These are phyloP conservation scores for Nakaseomyces kungkrabaensis DNA, from an alignment of 1,139 yeast genomes.

Conservation along the genomic window DNA sequence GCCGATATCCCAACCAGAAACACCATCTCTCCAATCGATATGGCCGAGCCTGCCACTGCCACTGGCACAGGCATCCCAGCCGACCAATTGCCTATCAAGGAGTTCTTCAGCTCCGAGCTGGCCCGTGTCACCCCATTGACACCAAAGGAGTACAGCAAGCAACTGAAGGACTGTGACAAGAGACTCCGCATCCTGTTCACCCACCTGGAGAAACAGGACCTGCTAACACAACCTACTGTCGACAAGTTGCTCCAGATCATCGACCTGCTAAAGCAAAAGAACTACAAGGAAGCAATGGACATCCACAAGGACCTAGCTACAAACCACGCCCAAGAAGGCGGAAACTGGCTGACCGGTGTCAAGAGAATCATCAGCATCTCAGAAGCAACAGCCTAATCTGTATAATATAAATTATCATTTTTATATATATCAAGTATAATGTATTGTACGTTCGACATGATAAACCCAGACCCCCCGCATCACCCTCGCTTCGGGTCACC, in stretches of 20 bases:
- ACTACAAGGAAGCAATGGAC: conserved; percentile 51
- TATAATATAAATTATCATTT: too few relatives aligned
- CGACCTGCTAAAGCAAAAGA: conserved; percentile 41
- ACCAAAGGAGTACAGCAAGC: conserved; percentile 67
- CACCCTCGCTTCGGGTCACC: too few relatives aligned
- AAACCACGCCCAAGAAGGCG: conserved; percentile 62
- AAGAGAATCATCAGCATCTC: conserved; percentile 77
- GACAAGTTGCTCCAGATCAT: conserved; percentile 44
- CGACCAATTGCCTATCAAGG: conserved; percentile 48
- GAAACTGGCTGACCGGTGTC: conserved; percentile 90
- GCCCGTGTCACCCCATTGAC: conserved; percentile 59
- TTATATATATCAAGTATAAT: too few relatives aligned
- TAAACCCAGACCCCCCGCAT: too few relatives aligned
- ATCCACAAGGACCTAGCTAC: conserved; percentile 54
- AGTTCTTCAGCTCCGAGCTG: conserved; percentile 44
- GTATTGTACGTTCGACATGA: too few relatives aligned
- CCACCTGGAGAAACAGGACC: conserved; percentile 67
- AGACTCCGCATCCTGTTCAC: conserved; percentile 69
- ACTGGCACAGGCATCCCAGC: conserved; percentile 42
- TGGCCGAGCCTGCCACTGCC: conserved; percentile 6
- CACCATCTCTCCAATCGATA: conserved; percentile 4
- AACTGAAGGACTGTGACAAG: conserved; percentile 72
- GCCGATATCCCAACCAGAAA: conserved; percentile 3
- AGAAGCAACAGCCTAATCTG: conserved; percentile 27
- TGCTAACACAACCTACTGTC: conserved; percentile 49